These are phyloP conservation scores for Mangifera indica DNA, from an alignment of 345 rosid species.

Conservation along the genomic window DNA sequence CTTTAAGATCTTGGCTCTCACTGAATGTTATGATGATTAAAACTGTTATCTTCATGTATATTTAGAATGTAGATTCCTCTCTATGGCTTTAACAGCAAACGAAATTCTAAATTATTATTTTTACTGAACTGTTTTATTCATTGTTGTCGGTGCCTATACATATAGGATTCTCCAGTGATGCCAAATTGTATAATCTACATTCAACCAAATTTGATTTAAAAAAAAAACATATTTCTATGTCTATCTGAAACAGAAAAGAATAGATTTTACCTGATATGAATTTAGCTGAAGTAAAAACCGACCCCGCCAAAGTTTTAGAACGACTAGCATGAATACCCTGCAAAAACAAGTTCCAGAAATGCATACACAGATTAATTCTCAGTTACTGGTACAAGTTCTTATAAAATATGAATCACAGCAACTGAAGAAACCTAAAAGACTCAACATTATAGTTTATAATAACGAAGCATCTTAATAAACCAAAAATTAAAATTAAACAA, in stretches of 20 bases:
- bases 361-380: not conserved
- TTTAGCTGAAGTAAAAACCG: conserved; percentile 28
- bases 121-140: too few relatives aligned
- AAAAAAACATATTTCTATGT: not conserved
- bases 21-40: too few relatives aligned
- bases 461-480: not conserved
- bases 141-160: too few relatives aligned
- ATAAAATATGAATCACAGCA: not conserved
- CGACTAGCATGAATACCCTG: conserved; percentile 49
- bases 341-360: conserved; percentile 12
- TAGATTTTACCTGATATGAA: conserved; percentile 36
- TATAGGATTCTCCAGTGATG: not conserved
- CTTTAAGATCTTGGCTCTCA: too few relatives aligned
- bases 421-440: not conserved
- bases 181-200: not conserved
- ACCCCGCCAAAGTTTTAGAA: conserved; percentile 36
- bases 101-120: too few relatives aligned
- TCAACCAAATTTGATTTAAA: not conserved
- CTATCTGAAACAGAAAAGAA: conserved; percentile 1
- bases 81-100: too few relatives aligned
- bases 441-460: not conserved
- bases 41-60: too few relatives aligned
- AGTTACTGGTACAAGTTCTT: not conserved
- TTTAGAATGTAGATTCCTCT: too few relatives aligned
- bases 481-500: not conserved